Evolutionary conservation across 345 rosid species (phyloP), one percentile per base, ranked within the genome.

Genomic region (Boechera stricta): DNA sequence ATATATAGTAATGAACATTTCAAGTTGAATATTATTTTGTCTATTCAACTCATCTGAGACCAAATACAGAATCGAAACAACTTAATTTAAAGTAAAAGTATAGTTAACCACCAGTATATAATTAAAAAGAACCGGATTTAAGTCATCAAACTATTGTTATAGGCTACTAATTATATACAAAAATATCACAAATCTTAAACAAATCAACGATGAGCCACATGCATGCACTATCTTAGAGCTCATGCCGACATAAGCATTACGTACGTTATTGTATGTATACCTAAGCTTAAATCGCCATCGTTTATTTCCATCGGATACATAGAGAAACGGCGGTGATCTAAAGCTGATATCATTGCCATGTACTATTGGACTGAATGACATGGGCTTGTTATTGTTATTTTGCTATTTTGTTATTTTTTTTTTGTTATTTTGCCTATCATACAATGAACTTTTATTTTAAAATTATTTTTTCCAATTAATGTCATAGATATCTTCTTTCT

Each of bases 231-330:
- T 33, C 56, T 57, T 70, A 57, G 55, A 42, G 12, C 72, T 66
- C 67, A 36, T 67, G 79, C 73, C 73, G 67, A 75, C 79, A 67
- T 32, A 36, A 75, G 67, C 73, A 48, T 57, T 57, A 75, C 68
- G 55, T 57, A 48, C 73, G 38, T 45, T 60, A 48, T 48, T 16
- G 49, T 13, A 44, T 13, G 1, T 31, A 15, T 4, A 3, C 12
- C 28, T 39, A 39, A 18, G 9, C 28, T 41, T 72, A 5, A 39
- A 36, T 72, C 69, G 31, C 49, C 2, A 33, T 39, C 68, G 59
- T 61, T 47, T 60, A n/a, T 31, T 49, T 48, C 38, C 31, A 29
- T 49, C 13, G 24, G 3, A 36, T 26, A 61, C 31, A 49, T 51
- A 31, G 13, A 60, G 62, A 48, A 72, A 72, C 75, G 67, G 59